Conservation (phyloP, 305 asterid genomes). For the Fraxinus sp. region DNA sequence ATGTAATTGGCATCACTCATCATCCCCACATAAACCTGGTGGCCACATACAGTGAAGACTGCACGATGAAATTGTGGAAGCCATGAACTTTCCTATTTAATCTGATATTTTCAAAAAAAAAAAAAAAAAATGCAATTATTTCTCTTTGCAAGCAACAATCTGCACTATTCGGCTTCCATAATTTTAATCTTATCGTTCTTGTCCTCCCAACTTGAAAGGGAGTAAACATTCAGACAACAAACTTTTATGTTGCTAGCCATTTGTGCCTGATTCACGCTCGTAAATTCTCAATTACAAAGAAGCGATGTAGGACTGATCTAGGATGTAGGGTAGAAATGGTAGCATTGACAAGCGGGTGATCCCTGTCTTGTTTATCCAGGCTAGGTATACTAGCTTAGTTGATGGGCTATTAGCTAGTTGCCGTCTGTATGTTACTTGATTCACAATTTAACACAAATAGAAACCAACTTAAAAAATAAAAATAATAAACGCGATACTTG, state of each 20-base stretch:
- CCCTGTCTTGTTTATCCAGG: neutral
- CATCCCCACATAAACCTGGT: conserved; percentile 92
- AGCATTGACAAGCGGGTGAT: too few relatives aligned
- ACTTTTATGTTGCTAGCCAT: neutral
- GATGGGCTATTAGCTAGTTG: neutral
- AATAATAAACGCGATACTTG: too few relatives aligned
- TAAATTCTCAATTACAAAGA: neutral
- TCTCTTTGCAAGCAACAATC: neutral
- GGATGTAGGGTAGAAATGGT: neutral
- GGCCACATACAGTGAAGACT: conserved; percentile 84
- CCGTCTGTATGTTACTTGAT: neutral
- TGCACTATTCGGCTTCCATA: neutral
- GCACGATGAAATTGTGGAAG: conserved; percentile 92
- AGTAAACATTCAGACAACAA: neutral
- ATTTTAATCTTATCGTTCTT: neutral
- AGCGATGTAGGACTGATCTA: neutral
- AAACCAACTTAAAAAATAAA: too few relatives aligned
- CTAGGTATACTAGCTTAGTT: neutral
- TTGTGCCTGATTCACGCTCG: neutral
- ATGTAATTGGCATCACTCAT: conserved; percentile 90
- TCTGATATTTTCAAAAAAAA: neutral
- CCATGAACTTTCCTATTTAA: conserved; percentile 40
- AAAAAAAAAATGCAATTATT: neutral
- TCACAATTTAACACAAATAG: neutral
- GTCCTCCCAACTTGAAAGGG: neutral